Conservation (phyloP, 768 basidiomycete species). For the Clathrus columnatus region DNA sequence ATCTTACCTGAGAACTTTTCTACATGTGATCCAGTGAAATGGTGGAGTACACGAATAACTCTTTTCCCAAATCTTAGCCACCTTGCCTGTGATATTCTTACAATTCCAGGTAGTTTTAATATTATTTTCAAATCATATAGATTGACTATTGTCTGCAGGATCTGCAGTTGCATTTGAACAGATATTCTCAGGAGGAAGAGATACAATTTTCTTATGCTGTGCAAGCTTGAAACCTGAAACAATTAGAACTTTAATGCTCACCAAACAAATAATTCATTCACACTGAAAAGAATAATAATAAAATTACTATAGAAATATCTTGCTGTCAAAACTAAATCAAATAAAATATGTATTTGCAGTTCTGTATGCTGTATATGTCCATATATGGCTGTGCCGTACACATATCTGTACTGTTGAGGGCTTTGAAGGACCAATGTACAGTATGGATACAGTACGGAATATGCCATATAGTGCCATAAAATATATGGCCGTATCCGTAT, state of each 20-base stretch:
- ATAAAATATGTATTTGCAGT: no score
- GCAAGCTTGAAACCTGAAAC: slow-evolving; percentile 6
- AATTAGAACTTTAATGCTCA: not conserved
- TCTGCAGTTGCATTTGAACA: slow-evolving; percentile 8
- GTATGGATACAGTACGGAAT: slow-evolving; percentile 4
- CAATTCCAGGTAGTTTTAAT: not conserved
- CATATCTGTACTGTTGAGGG: no score
- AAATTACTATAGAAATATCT: no score
- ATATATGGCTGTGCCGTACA: no score
- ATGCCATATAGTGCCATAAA: not conserved
- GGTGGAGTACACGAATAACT: not conserved
- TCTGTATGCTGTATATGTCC: no score
- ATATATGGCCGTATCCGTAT: slow-evolving; percentile 11
- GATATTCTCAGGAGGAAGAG: slow-evolving; percentile 6
- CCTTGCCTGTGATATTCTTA: not conserved
- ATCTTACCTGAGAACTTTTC: not conserved
- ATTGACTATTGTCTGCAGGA: no score
- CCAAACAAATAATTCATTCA: not conserved
- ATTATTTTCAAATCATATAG: no score
- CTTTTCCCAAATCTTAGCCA: not conserved
- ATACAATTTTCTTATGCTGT: slow-evolving; percentile 5
- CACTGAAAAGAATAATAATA: no score
- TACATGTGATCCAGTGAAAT: not conserved
- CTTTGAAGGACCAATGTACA: no score
- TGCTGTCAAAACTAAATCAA: no score